phyloP scores from a whole-genome alignment of 2,329 filamentous ascomycete genomes.

The Pseudogymnoascus sp. region DNA sequence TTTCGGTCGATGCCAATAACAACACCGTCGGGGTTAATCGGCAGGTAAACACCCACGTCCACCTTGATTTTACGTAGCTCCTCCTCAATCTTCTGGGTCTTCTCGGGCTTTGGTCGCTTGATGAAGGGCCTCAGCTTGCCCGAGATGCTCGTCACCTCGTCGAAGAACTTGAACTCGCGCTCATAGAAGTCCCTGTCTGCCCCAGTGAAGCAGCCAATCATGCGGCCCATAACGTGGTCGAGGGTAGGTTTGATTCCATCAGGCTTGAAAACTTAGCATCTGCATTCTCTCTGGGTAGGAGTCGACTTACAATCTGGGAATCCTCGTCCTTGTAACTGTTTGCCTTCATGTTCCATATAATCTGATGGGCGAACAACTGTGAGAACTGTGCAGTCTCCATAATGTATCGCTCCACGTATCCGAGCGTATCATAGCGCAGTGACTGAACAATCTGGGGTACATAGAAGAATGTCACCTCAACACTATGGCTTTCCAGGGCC shows the following conservation, averaged over 20 bases:
- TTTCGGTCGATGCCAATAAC: slow-evolving; percentile 98
- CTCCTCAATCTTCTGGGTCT: slow-evolving; percentile 98
- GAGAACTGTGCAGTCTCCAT: slow-evolving; percentile 95
- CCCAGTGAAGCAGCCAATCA: slow-evolving; percentile 73
- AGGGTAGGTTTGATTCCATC: slow-evolving; percentile 90
- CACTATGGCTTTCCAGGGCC: slow-evolving; percentile 83
- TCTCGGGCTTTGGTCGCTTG: slow-evolving; percentile 86
- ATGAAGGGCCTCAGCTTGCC: slow-evolving; percentile 93
- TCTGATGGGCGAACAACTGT: slow-evolving; percentile 97
- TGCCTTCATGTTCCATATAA: slow-evolving; percentile 99
- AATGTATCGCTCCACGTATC: slow-evolving; percentile 94
- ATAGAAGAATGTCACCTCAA: slow-evolving; percentile 98
- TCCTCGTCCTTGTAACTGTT: slow-evolving; percentile 98
- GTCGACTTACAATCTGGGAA: slow-evolving; percentile 62
- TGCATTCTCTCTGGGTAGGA: not conserved
- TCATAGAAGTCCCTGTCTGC: slow-evolving; percentile 84
- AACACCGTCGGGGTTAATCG: slow-evolving; percentile 92
- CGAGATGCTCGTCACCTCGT: slow-evolving; percentile 90
- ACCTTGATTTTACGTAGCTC: slow-evolving; percentile 96
- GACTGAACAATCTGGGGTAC: slow-evolving; percentile 97
- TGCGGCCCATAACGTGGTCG: slow-evolving; percentile 77
- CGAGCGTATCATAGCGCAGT: slow-evolving; percentile 82
- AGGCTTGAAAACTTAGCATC: slow-evolving; percentile 43
- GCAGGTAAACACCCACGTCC: slow-evolving; percentile 93
- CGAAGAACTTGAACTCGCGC: slow-evolving; percentile 95